Base-by-base conservation (phyloP, 2,329 filamentous ascomycete genomes). In the Hypoxylon sp. region DNA sequence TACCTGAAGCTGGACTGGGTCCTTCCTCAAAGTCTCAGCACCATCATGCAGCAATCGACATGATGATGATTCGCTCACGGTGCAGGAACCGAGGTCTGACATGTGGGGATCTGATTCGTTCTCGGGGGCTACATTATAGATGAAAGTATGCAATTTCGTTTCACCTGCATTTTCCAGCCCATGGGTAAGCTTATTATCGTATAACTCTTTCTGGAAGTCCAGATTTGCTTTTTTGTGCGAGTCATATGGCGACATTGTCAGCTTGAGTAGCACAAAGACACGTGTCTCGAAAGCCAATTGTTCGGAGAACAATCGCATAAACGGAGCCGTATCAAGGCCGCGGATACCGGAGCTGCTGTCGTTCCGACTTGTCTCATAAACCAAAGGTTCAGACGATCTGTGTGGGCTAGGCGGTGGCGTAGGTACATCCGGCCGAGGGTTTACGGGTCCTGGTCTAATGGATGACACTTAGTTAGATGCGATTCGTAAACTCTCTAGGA, bases 321-420 rank as follows among this genome's bases (percentile, higher is more conserved):
- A 52, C n/a, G 31, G 26, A 57, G 26, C 33, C 39, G 39, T 44
- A 19, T 33, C 47, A 14, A 57, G 29, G 46, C 13, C 44, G 14
- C 44, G 11, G 19, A 35, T 50, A 47, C 52, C 44, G 22, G 42
- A 2, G 31, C 24, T 48, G 2, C 24, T 11, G 3, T 42, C 50
- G 3, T 24, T 13, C 9, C 19, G 48, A 8, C 10, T 37, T 13
- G 26, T 35, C 42, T 42, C 57, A 24, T 29, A 14, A 33, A 26
- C 29, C 14, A 46, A 11, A 42, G 37, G 14, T 19, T 22, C n/a
- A 22, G 46, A 19, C 14, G 67, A 58, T 51, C 73, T 71, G 35
- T 22, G 72, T 55, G 75, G 75, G 46, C 74, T 77, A 42, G 75
- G 75, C 37, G 75, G 75, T 17, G 75, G 75, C 42, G 74, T 74